Base-by-base conservation (phyloP, 139 green algal species). In the Spirogloea muscicola region DNA sequence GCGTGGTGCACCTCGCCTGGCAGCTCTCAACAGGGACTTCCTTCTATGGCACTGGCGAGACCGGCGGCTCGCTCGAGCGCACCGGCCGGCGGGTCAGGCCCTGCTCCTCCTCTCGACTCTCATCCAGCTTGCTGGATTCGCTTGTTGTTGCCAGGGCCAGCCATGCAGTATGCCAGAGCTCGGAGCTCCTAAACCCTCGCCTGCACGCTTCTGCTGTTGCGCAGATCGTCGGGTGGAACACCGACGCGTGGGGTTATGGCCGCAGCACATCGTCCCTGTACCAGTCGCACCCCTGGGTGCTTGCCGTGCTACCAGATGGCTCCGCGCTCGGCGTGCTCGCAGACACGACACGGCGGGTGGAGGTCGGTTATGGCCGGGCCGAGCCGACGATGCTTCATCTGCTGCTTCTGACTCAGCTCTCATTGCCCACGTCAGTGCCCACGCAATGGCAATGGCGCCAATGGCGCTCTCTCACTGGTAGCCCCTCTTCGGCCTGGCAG, bases 211-310 rank as follows among this genome's bases (percentile, higher is more conserved):
- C 16, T 69, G 40, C 34, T 9, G 33, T 5, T 67, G 21, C 33
- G 10, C 68, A 74, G 38, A 51, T 68, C 4, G 58, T 72, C 13
- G 57, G 62, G 2, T 81, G 73, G 73, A 81, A 81, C 61, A 81
- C 73, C 33, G 73, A 81, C 60, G 38, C 41, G 3, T 81, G 49
- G 61, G 73, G 73, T 37, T 81, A 76, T 7, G 41, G 49, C 41
- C 16, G 33, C 10, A 67, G 33, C 61, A 75, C 73, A 0, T 34
- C 61, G 4, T 55, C 62, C 25, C 73, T 81, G 9, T 81, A 81
- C 46, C 66, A 76, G 61, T 81, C 73, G 1, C 73, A 81, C n/a
- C 73, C 73, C 16, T 81, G 73, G 73, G 73, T 81, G 29, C 57
- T 81, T 21, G 42, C 44, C 9, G 21, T 81, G 18, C 49, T 81